Evolutionary conservation across 495 filamentous ascomycete species (phyloP).

Genomic region (Delitschia confertaspora): DNA sequence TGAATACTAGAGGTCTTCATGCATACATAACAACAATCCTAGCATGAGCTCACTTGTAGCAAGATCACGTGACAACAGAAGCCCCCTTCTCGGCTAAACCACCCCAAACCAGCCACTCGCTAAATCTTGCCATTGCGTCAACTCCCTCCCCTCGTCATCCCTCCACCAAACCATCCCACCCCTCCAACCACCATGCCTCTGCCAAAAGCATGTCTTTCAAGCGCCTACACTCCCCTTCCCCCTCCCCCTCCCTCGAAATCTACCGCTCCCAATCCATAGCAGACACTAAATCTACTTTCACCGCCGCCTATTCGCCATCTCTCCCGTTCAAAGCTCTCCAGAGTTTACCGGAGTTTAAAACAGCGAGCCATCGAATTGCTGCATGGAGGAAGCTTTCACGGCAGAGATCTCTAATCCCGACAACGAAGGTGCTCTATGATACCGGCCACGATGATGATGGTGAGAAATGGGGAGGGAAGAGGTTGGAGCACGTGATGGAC

Average conservation of each 20-base stretch:
- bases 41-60: too few relatives aligned
- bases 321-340: conserved; percentile 32
- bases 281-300: conserved; percentile 38
- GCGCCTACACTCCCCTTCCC: conserved; percentile 21
- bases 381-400: conserved; percentile 34
- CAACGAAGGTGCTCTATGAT: conserved; percentile 27
- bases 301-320: conserved; percentile 37
- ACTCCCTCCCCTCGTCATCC: too few relatives aligned
- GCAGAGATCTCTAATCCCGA: conserved; percentile 25
- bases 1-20: too few relatives aligned
- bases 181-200: too few relatives aligned
- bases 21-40: too few relatives aligned
- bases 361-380: conserved; percentile 38
- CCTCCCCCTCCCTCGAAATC: conserved; percentile 21
- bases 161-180: too few relatives aligned
- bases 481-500: conserved; percentile 34
- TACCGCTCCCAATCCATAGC: conserved; percentile 33
- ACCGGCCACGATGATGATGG: conserved; percentile 41
- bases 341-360: conserved; percentile 27
- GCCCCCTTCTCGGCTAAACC: too few relatives aligned
- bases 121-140: too few relatives aligned
- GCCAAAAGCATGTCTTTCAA: conserved; percentile 30
- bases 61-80: too few relatives aligned
- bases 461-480: conserved; percentile 37
- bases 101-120: too few relatives aligned